phyloP scores from a whole-genome alignment of 2,329 filamentous ascomycete genomes.

The Aspergillus carbonarius region DNA sequence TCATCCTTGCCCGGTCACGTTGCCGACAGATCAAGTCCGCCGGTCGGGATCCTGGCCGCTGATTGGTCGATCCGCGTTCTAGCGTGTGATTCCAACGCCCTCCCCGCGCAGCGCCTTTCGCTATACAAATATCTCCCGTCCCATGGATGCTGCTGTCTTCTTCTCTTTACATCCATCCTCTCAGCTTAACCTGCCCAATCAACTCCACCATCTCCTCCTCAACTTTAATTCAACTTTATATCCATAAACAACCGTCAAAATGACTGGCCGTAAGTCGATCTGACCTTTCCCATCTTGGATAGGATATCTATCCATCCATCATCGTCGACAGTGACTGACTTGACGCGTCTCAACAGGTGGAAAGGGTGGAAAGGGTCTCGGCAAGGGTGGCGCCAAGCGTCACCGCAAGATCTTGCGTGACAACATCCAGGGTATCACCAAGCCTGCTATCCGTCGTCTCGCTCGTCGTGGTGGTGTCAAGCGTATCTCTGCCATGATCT shows the following conservation, averaged over 20 bases:
- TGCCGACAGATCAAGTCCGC: slow-evolving; percentile 30
- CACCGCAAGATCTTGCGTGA: slow-evolving; percentile 99
- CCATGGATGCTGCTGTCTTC: slow-evolving; percentile 25
- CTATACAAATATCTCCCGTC: slow-evolving; percentile 44
- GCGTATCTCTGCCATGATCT: slow-evolving; percentile 97
- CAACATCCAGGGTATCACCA: slow-evolving; percentile 99
- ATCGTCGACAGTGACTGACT: slow-evolving; percentile 25
- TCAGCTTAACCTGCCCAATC: slow-evolving; percentile 22
- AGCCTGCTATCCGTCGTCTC: slow-evolving; percentile 97
- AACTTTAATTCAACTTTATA: slow-evolving; percentile 28
- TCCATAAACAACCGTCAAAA: slow-evolving; percentile 45
- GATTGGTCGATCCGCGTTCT: slow-evolving; percentile 37
- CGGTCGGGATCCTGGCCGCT: slow-evolving; percentile 29
- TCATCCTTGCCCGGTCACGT: slow-evolving; percentile 28
- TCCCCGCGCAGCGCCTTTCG: slow-evolving; percentile 26
- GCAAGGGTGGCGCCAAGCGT: slow-evolving; percentile 98
- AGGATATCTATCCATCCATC: neutral
- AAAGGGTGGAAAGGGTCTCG: slow-evolving; percentile 96
- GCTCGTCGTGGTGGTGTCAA: slow-evolving; percentile 99
- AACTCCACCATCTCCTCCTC: slow-evolving; percentile 28
- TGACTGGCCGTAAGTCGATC: slow-evolving; percentile 59
- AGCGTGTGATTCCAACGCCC: slow-evolving; percentile 39
- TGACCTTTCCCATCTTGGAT: neutral
- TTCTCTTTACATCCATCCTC: slow-evolving; percentile 23
- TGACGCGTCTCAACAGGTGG: slow-evolving; percentile 65